These are phyloP conservation scores for Fusarium siculi DNA, from an alignment of 2,329 filamentous ascomycete genomes.

Conservation along the genomic window DNA sequence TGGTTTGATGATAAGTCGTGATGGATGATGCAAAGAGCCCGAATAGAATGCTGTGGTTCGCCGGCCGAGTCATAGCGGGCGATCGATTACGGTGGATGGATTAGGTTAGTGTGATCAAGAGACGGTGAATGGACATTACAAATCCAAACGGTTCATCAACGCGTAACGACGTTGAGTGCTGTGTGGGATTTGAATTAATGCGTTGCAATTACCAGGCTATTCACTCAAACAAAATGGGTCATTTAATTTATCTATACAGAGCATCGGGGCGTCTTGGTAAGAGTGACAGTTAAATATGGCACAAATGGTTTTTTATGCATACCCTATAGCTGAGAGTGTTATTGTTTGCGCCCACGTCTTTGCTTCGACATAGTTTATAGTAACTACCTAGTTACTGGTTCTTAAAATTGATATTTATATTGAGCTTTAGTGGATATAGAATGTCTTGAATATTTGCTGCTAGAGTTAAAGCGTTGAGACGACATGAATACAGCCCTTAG, in stretches of 20 bases:
- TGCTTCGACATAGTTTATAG: neutral
- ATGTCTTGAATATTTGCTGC: fast-evolving
- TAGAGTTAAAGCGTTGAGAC: neutral
- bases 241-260: neutral
- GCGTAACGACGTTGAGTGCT: neutral
- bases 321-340: neutral
- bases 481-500: fast-evolving
- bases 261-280: neutral
- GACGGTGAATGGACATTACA: conserved; percentile 3
- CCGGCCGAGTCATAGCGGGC: conserved; percentile 32
- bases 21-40: conserved; percentile 39
- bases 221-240: neutral
- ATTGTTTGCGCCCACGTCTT: neutral
- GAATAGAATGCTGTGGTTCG: conserved; percentile 33
- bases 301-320: neutral
- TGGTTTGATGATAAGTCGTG: conserved; percentile 23
- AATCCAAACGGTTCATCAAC: conserved; percentile 5
- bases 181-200: neutral
- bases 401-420: fast-evolving
- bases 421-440: fast-evolving
- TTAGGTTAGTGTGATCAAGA: conserved; percentile 12
- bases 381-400: neutral
- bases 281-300: neutral
- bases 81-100: conserved; percentile 17
- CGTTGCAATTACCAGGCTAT: too few species aligned